These are phyloP conservation scores for Pseudopyrenochaeta lycopersici DNA, from an alignment of 2,329 filamentous ascomycete species.

Conservation along the genomic window DNA sequence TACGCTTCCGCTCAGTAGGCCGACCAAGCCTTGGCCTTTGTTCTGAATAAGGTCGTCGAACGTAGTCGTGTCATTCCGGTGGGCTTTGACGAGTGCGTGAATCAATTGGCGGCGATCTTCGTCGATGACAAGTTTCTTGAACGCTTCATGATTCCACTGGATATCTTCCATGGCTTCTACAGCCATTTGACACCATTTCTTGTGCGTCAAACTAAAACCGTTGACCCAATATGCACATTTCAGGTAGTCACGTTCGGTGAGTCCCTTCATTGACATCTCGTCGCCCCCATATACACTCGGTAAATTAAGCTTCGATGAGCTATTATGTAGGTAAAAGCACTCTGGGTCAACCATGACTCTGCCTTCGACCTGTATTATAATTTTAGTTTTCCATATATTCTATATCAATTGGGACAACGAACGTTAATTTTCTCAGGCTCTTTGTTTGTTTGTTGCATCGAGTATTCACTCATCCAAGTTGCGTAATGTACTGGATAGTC, in stretches of 20 bases:
- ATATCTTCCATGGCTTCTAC: slow-evolving; percentile 52
- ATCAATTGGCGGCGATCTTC: slow-evolving; percentile 18
- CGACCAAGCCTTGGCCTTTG: slow-evolving; percentile 28
- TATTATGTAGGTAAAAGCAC: slow-evolving; percentile 1
- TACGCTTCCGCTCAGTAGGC: slow-evolving; percentile 25
- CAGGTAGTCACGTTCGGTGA: neutral
- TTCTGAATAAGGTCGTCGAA: slow-evolving; percentile 58
- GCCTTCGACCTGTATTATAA: neutral
- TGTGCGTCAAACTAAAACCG: slow-evolving; percentile 9
- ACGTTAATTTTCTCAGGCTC: slow-evolving; percentile 3
- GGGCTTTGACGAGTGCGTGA: slow-evolving; percentile 74
- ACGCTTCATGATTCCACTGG: slow-evolving; percentile 54
- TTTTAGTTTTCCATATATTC: neutral
- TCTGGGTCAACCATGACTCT: slow-evolving; percentile 5
- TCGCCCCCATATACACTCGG: neutral
- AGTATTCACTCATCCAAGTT: neutral
- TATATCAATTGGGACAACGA: neutral
- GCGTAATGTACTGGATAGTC: slow-evolving; percentile 2
- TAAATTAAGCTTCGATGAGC: neutral
- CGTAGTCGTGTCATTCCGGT: slow-evolving; percentile 56
- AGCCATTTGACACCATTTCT: slow-evolving; percentile 26
- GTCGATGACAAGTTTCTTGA: slow-evolving; percentile 50
- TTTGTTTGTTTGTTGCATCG: neutral
- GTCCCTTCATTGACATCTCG: slow-evolving; percentile 1
- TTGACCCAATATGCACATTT: slow-evolving; percentile 4